Evolutionary conservation across 2,329 filamentous ascomycete genomes (phyloP).

Genomic region (Fusarium duplospermum): DNA sequence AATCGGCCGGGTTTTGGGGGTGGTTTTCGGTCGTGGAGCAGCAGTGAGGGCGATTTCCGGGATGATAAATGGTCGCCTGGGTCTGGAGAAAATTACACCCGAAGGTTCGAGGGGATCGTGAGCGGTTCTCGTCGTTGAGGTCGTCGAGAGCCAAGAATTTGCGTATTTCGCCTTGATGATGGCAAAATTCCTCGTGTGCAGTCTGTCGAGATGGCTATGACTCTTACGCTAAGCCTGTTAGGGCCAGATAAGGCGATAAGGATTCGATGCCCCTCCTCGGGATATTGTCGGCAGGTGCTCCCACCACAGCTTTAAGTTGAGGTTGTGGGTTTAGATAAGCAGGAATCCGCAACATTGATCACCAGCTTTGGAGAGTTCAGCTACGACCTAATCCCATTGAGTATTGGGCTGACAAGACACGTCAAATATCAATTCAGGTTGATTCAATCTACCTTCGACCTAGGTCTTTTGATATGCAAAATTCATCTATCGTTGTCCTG

Average conservation of each 20-base stretch:
- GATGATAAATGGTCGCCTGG: constrained; percentile 20
- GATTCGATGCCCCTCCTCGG: constrained; percentile 50
- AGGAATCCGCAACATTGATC: background rate
- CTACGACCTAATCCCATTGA: background rate
- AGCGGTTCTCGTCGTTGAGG: constrained; percentile 34
- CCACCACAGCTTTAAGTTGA: background rate
- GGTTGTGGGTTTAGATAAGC: background rate
- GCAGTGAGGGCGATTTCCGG: constrained; percentile 21
- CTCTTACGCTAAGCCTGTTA: constrained; percentile 53
- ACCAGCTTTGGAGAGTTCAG: background rate
- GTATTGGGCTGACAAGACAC: background rate
- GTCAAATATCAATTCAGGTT: background rate
- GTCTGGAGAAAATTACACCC: constrained; percentile 37
- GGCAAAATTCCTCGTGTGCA: constrained; percentile 59
- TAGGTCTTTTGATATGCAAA: background rate
- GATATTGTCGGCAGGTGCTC: constrained; percentile 41
- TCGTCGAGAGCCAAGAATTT: constrained; percentile 37
- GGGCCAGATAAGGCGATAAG: constrained; percentile 55
- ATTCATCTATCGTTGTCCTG: background rate
- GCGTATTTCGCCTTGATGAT: constrained; percentile 50
- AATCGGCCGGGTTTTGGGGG: constrained; percentile 37
- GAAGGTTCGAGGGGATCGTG: constrained; percentile 22
- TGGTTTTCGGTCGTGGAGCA: constrained; percentile 35
- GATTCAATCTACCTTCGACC: background rate
- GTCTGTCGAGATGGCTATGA: constrained; percentile 50